Evolutionary conservation across 1,284 basidiomycete genomes (phyloP).

Genomic region (Inonotus hispidus): DNA sequence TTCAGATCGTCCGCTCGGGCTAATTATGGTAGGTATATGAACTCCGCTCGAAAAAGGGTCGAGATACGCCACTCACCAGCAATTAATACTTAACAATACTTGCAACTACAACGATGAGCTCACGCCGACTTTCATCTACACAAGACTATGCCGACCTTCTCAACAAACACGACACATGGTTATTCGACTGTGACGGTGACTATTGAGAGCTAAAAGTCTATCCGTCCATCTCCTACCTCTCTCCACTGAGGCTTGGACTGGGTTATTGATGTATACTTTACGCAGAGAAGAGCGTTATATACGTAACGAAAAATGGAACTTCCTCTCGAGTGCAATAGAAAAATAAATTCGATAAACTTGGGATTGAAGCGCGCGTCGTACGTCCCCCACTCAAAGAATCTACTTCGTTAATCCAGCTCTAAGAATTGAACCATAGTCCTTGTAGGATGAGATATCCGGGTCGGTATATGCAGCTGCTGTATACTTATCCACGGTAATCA

Average conservation of each 20-base stretch:
- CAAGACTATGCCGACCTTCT: slow-evolving; percentile 56
- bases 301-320: slow-evolving; percentile 98
- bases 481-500: slow-evolving; percentile 86
- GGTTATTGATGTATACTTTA: background rate
- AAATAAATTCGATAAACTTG: slow-evolving; percentile 86
- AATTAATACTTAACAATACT: no score
- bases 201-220: slow-evolving; percentile 63
- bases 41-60: no score
- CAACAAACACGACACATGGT: slow-evolving; percentile 84
- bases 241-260: no score
- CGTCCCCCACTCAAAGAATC: slow-evolving; percentile 31
- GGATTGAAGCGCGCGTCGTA: slow-evolving; percentile 81
- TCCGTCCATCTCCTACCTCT: slow-evolving; percentile 16
- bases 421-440: no score
- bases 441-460: slow-evolving; percentile 90
- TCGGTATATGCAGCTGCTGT: slow-evolving; percentile 93
- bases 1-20: no score
- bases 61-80: no score
- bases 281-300: slow-evolving; percentile 89
- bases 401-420: no score
- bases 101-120: slow-evolving; percentile 4
- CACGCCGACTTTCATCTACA: slow-evolving; percentile 35
- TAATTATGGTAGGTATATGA: no score
- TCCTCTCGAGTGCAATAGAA: slow-evolving; percentile 87
- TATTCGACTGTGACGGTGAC: slow-evolving; percentile 97